Evolutionary conservation across 2,329 filamentous ascomycete species (phyloP).

Genomic region (Madurella mycetomatis): DNA sequence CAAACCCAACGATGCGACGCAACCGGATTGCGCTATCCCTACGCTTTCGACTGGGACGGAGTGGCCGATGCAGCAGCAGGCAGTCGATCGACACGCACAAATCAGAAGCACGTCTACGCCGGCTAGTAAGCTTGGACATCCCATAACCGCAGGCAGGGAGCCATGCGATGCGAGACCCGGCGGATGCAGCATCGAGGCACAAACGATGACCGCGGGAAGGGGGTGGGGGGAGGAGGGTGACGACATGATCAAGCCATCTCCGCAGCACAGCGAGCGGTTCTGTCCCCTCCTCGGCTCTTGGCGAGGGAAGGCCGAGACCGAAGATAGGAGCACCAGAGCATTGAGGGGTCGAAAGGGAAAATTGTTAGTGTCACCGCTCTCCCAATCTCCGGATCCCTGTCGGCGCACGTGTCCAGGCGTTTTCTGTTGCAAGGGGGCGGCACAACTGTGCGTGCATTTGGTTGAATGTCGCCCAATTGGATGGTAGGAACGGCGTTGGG

Average conservation of each 20-base stretch:
- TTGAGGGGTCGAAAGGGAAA: slow-evolving; percentile 3
- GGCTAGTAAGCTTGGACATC: not conserved
- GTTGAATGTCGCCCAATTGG: no score
- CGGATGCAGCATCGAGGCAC: slow-evolving; percentile 3
- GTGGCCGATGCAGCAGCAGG: not conserved
- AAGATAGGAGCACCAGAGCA: no score
- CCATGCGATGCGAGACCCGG: slow-evolving; percentile 1
- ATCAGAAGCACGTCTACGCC: not conserved
- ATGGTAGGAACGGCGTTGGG: no score
- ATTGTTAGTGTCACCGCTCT: slow-evolving; percentile 22
- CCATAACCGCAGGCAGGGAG: not conserved
- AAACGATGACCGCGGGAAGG: not conserved
- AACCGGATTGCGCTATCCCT: not conserved
- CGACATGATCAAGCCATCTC: slow-evolving; percentile 22
- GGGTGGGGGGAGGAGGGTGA: slow-evolving; percentile 9
- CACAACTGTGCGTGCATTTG: not conserved
- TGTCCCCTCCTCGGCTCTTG: not conserved
- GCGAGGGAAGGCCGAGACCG: not conserved
- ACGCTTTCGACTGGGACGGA: not conserved
- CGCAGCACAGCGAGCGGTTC: not conserved
- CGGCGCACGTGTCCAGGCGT: not conserved
- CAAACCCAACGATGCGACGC: not conserved
- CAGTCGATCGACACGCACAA: not conserved
- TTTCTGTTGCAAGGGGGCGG: not conserved
- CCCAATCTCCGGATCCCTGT: not conserved